Conservation (phyloP, 495 filamentous ascomycete genomes). For the Podospora australis region DNA sequence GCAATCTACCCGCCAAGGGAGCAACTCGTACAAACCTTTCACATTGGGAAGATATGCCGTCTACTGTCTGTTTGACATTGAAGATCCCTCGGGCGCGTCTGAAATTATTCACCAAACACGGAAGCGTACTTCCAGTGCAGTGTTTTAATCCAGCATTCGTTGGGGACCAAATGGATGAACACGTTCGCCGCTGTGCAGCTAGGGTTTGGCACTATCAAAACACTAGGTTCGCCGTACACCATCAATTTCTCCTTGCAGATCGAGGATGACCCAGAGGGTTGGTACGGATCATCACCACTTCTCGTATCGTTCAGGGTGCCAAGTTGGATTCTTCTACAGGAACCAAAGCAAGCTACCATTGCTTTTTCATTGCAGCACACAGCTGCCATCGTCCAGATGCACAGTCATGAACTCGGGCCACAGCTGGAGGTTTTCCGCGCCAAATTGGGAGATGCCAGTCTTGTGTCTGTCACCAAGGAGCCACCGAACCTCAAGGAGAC, state of each 20-base stretch:
- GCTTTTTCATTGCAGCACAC: slow-evolving; percentile 16
- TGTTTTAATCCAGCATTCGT: not conserved
- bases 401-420: slow-evolving; percentile 3
- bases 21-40: not conserved
- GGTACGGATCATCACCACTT: slow-evolving; percentile 28
- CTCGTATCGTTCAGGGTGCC: slow-evolving; percentile 33
- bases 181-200: slow-evolving; percentile 26
- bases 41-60: slow-evolving; percentile 28
- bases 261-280: slow-evolving; percentile 20
- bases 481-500: not conserved
- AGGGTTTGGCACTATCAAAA: slow-evolving; percentile 28
- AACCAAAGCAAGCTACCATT: slow-evolving; percentile 18
- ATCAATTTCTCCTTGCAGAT: slow-evolving; percentile 25
- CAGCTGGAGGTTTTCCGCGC: slow-evolving; percentile 21
- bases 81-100: slow-evolving; percentile 21
- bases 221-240: slow-evolving; percentile 15
- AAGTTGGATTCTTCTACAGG: slow-evolving; percentile 19
- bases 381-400: not conserved
- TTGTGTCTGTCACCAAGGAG: slow-evolving; percentile 29
- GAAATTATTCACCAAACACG: slow-evolving; percentile 13
- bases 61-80: slow-evolving; percentile 32
- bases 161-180: slow-evolving; percentile 13
- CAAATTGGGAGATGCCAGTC: slow-evolving; percentile 17
- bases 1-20: not conserved
- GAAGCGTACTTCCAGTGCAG: slow-evolving; percentile 20